Evolutionary conservation across 2,329 filamentous ascomycete species (phyloP), one percentile per base, ranked within the genome.

Genomic region (Nemania diffusa): DNA sequence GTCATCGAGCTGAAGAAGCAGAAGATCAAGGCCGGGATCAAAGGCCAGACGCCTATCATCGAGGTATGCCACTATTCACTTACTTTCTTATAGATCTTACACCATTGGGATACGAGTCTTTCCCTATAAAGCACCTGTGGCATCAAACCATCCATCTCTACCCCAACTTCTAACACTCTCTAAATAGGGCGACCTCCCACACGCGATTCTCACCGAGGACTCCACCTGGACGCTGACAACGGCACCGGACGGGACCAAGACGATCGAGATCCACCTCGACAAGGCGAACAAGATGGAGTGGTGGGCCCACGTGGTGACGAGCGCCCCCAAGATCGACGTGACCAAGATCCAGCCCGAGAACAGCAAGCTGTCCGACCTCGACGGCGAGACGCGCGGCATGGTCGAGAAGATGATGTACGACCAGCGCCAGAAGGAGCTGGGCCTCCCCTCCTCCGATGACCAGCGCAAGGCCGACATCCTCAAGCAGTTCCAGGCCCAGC

Each of bases 341-440:
- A 90, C 91, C 75, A 97, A 97, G 84, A 98, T 99, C 81, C 88
- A 90, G 78, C 96, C 96, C 24, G 96, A 98, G 82, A 94, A 91
- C 78, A 94, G 91, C 78, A 97, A 94, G 80, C 85, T 99, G 76
- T 90, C 92, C 64, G 96, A 99, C 79, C 84, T 99, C 73, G 95
- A 98, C 78, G 96, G 96, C 68, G 92, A 97, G 85, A 99, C 96
- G 61, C 88, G 96, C 71, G 88, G 90, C 66, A 98, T 99, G 95
- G 96, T 99, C 51, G 96, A 99, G 89, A 99, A 99, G 88, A 99
- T 99, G 96, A 99, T 99, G 96, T 99, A 88, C 76, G 96, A 99
- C 83, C 96, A 99, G 85, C 87, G 92, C 73, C 94, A 98, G 84
- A 99, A 99, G 88, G 94, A 98, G 84, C 84, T 87, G 80, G 96